phyloP scores from a whole-genome alignment of 306 rosid genomes.

The Lathyrus tuberosus region DNA sequence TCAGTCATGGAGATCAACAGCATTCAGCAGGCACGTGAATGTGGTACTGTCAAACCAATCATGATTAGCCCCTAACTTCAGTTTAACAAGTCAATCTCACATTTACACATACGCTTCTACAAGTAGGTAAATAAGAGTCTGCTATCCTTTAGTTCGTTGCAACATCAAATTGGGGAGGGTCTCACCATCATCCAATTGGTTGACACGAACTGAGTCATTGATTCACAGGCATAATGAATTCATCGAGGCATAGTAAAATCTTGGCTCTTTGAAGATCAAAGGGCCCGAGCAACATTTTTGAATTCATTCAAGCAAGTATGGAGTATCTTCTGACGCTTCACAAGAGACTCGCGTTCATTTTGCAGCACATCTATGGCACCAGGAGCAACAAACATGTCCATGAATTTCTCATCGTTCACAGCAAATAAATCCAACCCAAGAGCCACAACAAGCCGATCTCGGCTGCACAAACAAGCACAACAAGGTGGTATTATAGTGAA shows the following conservation, averaged over 20 bases:
- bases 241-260: constrained; percentile 11
- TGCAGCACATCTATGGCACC: constrained; percentile 77
- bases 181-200: constrained; percentile 26
- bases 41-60: constrained; percentile 4
- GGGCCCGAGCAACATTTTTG: constrained; percentile 70
- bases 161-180: not conserved
- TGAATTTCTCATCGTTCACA: constrained; percentile 86
- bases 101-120: constrained; percentile 2
- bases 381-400: constrained; percentile 97
- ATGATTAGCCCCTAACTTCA: not conserved
- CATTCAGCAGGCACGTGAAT: constrained; percentile 1
- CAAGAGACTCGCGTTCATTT: constrained; percentile 69
- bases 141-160: constrained; percentile 5
- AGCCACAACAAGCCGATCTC: constrained; percentile 79
- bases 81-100: constrained; percentile 2
- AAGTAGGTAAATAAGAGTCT: constrained; percentile 16
- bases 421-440: constrained; percentile 89
- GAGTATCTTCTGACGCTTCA: constrained; percentile 82
- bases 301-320: constrained; percentile 89
- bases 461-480: constrained; percentile 56
- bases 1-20: not conserved
- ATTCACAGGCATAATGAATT: constrained; percentile 10
- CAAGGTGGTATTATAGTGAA: not conserved
- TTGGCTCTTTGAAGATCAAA: constrained; percentile 47
- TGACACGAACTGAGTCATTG: constrained; percentile 12